phyloP scores from a whole-genome alignment of 2,329 filamentous ascomycete species.

The Colletotrichum truncatum region DNA sequence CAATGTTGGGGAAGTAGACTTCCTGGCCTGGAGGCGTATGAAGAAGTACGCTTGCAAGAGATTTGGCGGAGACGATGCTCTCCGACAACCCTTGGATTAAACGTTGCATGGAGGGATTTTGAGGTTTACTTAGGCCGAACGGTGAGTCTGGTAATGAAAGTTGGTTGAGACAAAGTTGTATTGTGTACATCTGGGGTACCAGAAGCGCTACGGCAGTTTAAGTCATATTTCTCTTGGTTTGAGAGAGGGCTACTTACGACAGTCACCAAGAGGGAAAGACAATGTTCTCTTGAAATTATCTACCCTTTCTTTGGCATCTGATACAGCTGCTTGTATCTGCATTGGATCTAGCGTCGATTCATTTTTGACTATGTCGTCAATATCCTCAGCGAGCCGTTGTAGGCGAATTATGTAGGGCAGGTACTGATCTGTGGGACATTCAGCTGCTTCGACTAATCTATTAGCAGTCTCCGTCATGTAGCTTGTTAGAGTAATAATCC shows the following conservation, averaged over 20 bases:
- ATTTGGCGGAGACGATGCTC: slow-evolving; percentile 41
- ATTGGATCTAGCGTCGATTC: slow-evolving; percentile 19
- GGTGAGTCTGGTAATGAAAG: slow-evolving; percentile 37
- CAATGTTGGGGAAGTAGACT: slow-evolving; percentile 38
- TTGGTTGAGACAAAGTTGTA: slow-evolving; percentile 42
- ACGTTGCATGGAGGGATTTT: slow-evolving; percentile 28
- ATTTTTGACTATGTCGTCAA: slow-evolving; percentile 38
- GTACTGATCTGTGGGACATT: slow-evolving; percentile 36
- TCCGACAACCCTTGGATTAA: slow-evolving; percentile 40
- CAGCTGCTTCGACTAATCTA: slow-evolving; percentile 23
- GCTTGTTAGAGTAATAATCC: slow-evolving; percentile 36
- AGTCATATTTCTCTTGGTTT: rapidly evolving
- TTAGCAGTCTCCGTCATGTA: slow-evolving; percentile 40
- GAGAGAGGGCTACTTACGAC: slow-evolving; percentile 33
- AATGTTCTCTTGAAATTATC: slow-evolving; percentile 35
- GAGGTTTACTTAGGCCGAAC: slow-evolving; percentile 37
- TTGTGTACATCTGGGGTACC: slow-evolving; percentile 37
- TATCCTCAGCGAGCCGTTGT: slow-evolving; percentile 40
- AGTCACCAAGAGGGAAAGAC: slow-evolving; percentile 40
- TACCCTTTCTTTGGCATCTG: slow-evolving; percentile 19
- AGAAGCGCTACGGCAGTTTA: slow-evolving; percentile 34
- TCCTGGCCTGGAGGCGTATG: slow-evolving; percentile 39
- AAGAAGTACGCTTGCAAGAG: slow-evolving; percentile 39
- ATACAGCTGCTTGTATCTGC: slow-evolving; percentile 22
- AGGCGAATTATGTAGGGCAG: slow-evolving; percentile 40